Base-by-base conservation (phyloP, 352 stramenopile species). In the Pythium phragmitis region DNA sequence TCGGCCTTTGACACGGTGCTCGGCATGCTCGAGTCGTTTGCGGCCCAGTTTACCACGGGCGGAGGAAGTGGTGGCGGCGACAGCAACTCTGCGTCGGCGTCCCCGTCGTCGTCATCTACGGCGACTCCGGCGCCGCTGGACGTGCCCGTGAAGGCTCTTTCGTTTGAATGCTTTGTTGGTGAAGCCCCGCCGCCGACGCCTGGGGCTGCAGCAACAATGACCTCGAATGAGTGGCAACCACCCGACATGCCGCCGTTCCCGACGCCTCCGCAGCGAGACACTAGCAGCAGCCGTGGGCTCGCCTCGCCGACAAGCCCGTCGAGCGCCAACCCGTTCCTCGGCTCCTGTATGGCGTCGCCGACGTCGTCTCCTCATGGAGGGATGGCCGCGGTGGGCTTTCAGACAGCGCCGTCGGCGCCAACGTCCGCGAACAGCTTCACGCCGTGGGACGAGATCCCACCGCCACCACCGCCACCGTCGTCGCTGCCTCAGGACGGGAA, bases 91-190 rank as follows among this genome's bases (percentile, higher is more conserved):
- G 34, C 11, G 4, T 39, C 34, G 34, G 34, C 7, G 34, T 39
- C 34, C 1, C 11, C 34, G 34, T 11, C 41, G 46, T 11, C 33
- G 17, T 56, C 43, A 11, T 7, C 53, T 2, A 21, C 45, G 43
- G 17, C 49, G 17, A 12, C 51, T 2, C 36, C 23, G 11, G 11
- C 7, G 13, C 7, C 49, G 50, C 53, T 46, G 4, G 61, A 71
- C 2, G 46, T 51, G 1, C 68, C 70, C 1, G 79, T 92, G 28
- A 72, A 75, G 16, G 81, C 75, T 17, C 60, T 83, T 48, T 86
- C 79, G 6, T 90, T 90, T 47, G 73, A 82, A 60, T 80, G 72
- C n/a, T 92, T 90, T 57, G 77, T 87, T 2, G 82, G 80, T 8
- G 78, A 72, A 26, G 55, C 47, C 11, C 42, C 66, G 1, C 42